Evolutionary conservation across 2,329 filamentous ascomycete species (phyloP).

Genomic region (Cercospora citrullina): DNA sequence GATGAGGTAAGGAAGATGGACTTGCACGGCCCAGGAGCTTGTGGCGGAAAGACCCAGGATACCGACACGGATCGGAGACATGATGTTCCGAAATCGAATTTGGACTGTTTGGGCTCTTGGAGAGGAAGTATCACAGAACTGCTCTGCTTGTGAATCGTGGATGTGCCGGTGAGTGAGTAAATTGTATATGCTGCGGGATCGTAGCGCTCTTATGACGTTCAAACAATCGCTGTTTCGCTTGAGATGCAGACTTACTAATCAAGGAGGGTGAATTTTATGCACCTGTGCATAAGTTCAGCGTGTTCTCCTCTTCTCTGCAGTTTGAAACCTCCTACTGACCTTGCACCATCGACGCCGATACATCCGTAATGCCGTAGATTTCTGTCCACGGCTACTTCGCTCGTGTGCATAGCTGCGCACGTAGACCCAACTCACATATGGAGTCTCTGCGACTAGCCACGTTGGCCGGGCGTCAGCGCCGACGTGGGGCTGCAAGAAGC

Average conservation of each 20-base stretch:
- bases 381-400: neutral
- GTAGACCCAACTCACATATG: neutral
- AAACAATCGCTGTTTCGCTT: neutral
- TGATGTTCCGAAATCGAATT: neutral
- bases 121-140: neutral
- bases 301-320: neutral
- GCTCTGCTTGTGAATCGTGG: neutral
- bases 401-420: neutral
- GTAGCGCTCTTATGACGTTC: neutral
- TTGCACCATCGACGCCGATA: neutral
- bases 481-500: no score
- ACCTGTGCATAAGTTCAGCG: neutral
- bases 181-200: neutral
- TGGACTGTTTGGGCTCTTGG: neutral
- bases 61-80: neutral
- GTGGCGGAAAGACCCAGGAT: neutral
- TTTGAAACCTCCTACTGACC: neutral
- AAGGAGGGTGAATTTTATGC: neutral
- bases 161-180: neutral
- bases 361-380: neutral
- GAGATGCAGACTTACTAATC: neutral
- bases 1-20: neutral
- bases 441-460: neutral
- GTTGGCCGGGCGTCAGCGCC: neutral
- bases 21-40: neutral